Percentiles rank a stretch among this genome's conserved stretches.
These are phyloP conservation scores for Phytophthora tubulina DNA, from an alignment of 352 stramenopile species.

Conservation along the genomic window DNA sequence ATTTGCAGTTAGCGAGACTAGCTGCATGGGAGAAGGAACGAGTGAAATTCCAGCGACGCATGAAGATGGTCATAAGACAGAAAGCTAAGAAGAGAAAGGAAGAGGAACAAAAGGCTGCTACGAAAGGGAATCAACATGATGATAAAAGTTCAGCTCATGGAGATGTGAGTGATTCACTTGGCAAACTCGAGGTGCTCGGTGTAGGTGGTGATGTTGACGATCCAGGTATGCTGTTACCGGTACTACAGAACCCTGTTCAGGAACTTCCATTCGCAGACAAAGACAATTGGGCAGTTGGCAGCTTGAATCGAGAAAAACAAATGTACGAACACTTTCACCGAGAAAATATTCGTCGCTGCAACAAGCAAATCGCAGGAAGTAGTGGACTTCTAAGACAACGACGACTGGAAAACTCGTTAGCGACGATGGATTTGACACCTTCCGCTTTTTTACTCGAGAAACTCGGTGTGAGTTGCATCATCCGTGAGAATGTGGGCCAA, in stretches of 20 bases:
- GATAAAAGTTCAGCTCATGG: conserved; percentile 11
- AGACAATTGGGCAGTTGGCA: conserved; percentile 83
- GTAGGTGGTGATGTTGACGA: conserved; percentile 25
- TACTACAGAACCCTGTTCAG: conserved; percentile 51
- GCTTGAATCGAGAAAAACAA: conserved; percentile 76
- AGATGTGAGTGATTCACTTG: conserved; percentile 37
- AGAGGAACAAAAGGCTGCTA: conserved; percentile 6
- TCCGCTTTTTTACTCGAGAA: conserved; percentile 77
- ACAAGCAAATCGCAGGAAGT: conserved; percentile 52
- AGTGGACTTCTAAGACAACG: conserved; percentile 46
- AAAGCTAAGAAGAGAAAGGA: conserved; percentile 40
- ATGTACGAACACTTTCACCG: conserved; percentile 81
- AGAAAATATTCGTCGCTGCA: conserved; percentile 67
- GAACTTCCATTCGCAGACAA: conserved; percentile 77
- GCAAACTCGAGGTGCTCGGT: conserved; percentile 29
- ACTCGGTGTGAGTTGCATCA: conserved; percentile 68
- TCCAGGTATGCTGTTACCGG: conserved; percentile 44
- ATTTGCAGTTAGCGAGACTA: conserved; percentile 73
- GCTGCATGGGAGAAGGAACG: conserved; percentile 72
- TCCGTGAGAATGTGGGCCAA: conserved; percentile 45
- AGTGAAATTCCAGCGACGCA: conserved; percentile 73
- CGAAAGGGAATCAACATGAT: conserved; percentile 26
- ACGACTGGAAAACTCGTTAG: conserved; percentile 42
- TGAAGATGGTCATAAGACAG: conserved; percentile 74
- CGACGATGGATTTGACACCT: conserved; percentile 63